Evolutionary conservation across 306 rosid species (phyloP).

Genomic region (Datisca glomerata): DNA sequence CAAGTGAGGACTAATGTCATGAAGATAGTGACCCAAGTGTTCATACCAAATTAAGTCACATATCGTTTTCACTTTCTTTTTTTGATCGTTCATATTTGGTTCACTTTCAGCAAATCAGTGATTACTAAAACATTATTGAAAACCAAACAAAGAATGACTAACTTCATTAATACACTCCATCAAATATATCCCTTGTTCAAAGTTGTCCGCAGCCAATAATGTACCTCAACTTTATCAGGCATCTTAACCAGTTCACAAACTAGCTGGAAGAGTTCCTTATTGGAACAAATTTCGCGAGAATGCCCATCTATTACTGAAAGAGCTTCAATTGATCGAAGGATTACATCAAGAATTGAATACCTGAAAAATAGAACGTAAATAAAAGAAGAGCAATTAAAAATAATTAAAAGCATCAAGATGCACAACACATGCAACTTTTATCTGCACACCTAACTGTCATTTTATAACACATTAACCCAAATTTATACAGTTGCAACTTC

Average conservation of each 20-base stretch:
- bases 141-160: no score
- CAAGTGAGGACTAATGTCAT: no score
- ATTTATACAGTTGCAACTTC: no score
- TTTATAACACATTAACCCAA: no score
- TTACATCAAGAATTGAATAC: slow-evolving; percentile 59
- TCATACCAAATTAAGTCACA: no score
- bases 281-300: slow-evolving; percentile 68
- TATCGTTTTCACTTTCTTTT: no score
- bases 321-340: slow-evolving; percentile 65
- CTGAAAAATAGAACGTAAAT: slow-evolving; percentile 32
- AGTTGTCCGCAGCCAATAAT: slow-evolving; percentile 7
- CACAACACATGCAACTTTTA: no score
- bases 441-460: no score
- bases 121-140: no score
- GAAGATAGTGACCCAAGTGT: no score
- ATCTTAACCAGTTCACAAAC: slow-evolving; percentile 48
- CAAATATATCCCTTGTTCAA: neutral
- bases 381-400: slow-evolving; percentile 5
- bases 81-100: no score
- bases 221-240: slow-evolving; percentile 87
- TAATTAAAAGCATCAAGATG: neutral
- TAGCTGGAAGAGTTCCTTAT: slow-evolving; percentile 49
- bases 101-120: no score
- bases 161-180: neutral
- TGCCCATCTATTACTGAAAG: slow-evolving; percentile 63